Conservation (phyloP, 225 moss, liverwort and hornwort genomes). For the Sphagnum tenellum region DNA sequence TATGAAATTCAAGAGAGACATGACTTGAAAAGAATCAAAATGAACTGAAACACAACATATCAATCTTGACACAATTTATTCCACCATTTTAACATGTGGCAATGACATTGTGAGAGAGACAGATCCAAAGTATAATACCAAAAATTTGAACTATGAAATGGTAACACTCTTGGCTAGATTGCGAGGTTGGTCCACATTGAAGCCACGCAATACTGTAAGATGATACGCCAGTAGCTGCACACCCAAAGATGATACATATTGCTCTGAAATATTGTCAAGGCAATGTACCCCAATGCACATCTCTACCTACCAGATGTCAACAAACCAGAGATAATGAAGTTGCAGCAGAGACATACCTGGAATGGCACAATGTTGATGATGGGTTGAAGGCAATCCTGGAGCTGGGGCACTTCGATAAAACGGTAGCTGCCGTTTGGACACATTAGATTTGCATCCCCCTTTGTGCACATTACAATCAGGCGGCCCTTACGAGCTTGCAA, state of each 20-base stretch:
- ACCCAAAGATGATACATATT: not conserved
- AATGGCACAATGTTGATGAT: constrained; percentile 95
- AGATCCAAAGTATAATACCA: too few relatives aligned
- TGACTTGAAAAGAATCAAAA: too few relatives aligned
- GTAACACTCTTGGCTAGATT: constrained; percentile 99
- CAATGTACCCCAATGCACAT: not conserved
- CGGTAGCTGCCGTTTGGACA: constrained; percentile 92
- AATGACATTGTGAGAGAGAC: too few relatives aligned
- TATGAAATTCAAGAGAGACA: too few relatives aligned
- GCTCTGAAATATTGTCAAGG: not conserved
- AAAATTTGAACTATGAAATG: constrained; percentile 32
- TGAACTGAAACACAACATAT: too few relatives aligned
- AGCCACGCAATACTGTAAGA: constrained; percentile 87
- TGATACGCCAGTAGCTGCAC: constrained; percentile 90
- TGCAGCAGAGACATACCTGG: constrained; percentile 33
- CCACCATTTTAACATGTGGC: too few relatives aligned
- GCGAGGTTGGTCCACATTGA: constrained; percentile 97
- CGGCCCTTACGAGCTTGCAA: constrained; percentile 97
- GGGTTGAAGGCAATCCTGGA: constrained; percentile 96
- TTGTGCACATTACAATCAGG: constrained; percentile 92
- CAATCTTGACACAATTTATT: too few relatives aligned
- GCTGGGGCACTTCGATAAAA: constrained; percentile 91
- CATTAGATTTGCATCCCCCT: constrained; percentile 75
- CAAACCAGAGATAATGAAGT: not conserved
- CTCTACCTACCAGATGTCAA: not conserved